Base-by-base conservation (phyloP, 2,329 filamentous ascomycete species). In the Biscogniauxia sp. region DNA sequence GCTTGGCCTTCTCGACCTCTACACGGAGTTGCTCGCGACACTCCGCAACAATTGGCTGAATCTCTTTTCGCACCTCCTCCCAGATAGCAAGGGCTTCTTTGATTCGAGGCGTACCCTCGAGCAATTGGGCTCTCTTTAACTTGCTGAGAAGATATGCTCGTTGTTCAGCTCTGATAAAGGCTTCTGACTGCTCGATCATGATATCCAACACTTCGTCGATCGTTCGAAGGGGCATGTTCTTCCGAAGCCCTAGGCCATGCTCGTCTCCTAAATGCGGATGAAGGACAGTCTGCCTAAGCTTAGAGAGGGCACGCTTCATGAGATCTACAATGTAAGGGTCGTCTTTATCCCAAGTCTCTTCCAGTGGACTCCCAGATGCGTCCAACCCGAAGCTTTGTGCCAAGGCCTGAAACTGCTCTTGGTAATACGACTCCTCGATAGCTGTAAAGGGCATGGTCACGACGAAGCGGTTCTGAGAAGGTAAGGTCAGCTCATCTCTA, bases 401-500 rank as follows among this genome's bases (percentile, higher is more conserved):
- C 85, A 97, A 92, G 63, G 91, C 81, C 54, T 87, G 83, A 71
- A 94, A 93, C 1, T 96, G 75, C 6, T 87, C 85, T 51, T 84
- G 82, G 70, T 98, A 98, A 70, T 96, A 88, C 70, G 97, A 92
- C 71, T 97, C 91, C 72, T 98, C 95, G 11, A 98, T 85, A 0
- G 91, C 86, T 0, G 90, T 95, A 70, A 98, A 96, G 0, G 95
- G 92, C 73, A 97, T 88, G 1, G 90, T 95, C 60, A 98, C 91
- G 11, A 96, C 88, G 64, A 92, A 88, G 9, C 95, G 87, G 70
- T 90, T 93, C 71, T 99, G 95, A 0, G 86, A 81, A 9, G 95
- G 95, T 11, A 99, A 76, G 1, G 81, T 80, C 45, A 98, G 82
- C 69, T 99, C 93, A 60, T 90, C 82, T 45, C 92, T 85, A 8